Conservation (phyloP, 176 grass and related monocot genomes). For the bread wheat (Triticum aestivum) region IWGSC_CS_RefSeq_v2.1 NC_057798.1:776853227-776853726, state of each 20-base stretch:
- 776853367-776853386: not conserved
- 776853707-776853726: slow-evolving; percentile 13
- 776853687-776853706: not conserved
- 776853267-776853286: not conserved
- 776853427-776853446: not conserved
- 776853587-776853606: not conserved
- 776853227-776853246: not conserved
- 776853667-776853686: not conserved
- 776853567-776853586: too few species aligned
- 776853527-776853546: not conserved
- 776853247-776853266: not conserved
- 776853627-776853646: not conserved
- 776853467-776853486: too few species aligned
- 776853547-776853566: not conserved
- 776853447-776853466: not conserved
- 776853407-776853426: not conserved
- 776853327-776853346: not conserved
- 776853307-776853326: slow-evolving; percentile 10
- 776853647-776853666: not conserved
- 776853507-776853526: too few species aligned
- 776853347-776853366: not conserved
- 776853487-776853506: too few species aligned
- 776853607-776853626: not conserved
- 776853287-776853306: not conserved
- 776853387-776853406: not conserved